Base-by-base conservation (phyloP, 495 filamentous ascomycete species). In the Margaritispora aquatica region DNA sequence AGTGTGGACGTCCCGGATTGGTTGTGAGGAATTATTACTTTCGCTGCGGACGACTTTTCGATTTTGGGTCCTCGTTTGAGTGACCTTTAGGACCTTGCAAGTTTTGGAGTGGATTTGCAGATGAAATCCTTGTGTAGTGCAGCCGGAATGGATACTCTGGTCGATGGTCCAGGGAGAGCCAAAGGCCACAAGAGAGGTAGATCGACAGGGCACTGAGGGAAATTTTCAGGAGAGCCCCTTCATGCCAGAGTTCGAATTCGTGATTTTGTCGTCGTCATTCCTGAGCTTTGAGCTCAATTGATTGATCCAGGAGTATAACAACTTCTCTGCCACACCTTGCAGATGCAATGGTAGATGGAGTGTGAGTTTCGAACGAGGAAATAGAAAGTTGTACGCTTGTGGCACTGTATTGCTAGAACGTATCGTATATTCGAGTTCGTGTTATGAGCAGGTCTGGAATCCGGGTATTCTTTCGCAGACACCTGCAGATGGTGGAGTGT, bases 1-100 rank as follows among this genome's bases (percentile, higher is more conserved):
- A 3, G 57, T 47, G 24, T 38, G 57, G 62, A 55, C 27, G 62
- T 55, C n/a, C 36, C 15, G 26, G 62, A 57, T 60, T 64, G 57
- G 58, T 41, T 7, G 46, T 11, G 10, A 44, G 38, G 38, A 44
- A 44, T 15, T 44, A 44, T 44, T 44, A 44, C 38, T n/a, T 44
- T 7, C 7, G 38, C 38, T 10, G 38, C 3, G 38, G 38, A 44
- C 10, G 38, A 2, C 38, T n/a, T 44, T 44, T 44, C 38, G 38
- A 44, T 44, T 17, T 44, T 9, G 38, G n/a, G n/a, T n/a, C n/a
- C n/a, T n/a, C n/a, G n/a, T n/a, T n/a, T n/a, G n/a, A n/a, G n/a
- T n/a, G n/a, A n/a, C n/a, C n/a, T n/a, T n/a, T n/a, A n/a, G n/a
- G 38, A 9, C 38, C 8, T 44, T 44, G 38, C 15, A 44, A 44